phyloP scores from a whole-genome alignment of 345 rosid species.

The Rubroshorea leprosula region DNA sequence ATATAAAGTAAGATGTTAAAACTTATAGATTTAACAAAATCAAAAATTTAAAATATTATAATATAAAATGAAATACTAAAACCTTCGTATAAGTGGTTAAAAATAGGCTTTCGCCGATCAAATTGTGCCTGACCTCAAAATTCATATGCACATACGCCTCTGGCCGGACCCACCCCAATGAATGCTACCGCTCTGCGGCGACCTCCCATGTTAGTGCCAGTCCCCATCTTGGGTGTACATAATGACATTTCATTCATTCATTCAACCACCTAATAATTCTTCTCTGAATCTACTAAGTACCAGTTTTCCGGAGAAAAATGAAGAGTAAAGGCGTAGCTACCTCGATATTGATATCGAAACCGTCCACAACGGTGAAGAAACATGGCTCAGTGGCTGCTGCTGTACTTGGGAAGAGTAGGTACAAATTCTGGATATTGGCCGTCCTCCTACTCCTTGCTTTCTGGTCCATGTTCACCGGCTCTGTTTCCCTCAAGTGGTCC shows the following conservation, averaged over 20 bases:
- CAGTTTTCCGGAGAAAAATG: conserved; percentile 19
- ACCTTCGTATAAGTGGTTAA: too few relatives aligned
- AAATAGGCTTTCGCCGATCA: too few relatives aligned
- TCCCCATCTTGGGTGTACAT: not conserved
- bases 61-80: too few relatives aligned
- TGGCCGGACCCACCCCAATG: not conserved
- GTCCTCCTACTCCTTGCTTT: conserved; percentile 68
- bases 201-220: not conserved
- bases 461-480: conserved; percentile 81
- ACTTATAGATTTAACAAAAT: too few relatives aligned
- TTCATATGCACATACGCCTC: not conserved
- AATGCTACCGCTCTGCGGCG: not conserved
- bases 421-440: conserved; percentile 64
- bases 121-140: not conserved
- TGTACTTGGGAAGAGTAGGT: conserved; percentile 27
- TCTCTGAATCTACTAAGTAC: not conserved
- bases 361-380: conserved; percentile 16
- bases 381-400: conserved; percentile 14
- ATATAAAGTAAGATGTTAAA: too few relatives aligned
- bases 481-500: conserved; percentile 72
- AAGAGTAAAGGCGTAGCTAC: conserved; percentile 27
- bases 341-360: conserved; percentile 6
- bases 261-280: not conserved
- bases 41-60: too few relatives aligned
- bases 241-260: not conserved